Base-by-base conservation (phyloP, 1,284 basidiomycete species). In the Peniophora sp. region DNA sequence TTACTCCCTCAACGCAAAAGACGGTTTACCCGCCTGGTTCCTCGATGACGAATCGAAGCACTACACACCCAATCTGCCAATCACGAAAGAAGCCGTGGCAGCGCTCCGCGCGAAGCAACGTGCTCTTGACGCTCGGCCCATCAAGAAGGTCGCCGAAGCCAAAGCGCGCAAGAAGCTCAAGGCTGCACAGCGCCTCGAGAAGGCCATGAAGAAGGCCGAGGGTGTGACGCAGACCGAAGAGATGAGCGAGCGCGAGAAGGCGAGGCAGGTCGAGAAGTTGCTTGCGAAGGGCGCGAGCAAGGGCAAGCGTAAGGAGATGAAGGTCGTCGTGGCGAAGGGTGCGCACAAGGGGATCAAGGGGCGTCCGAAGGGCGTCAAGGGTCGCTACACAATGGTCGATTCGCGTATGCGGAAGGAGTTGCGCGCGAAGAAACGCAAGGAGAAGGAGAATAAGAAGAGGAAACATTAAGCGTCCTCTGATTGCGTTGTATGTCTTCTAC, bases 111-210 rank as follows among this genome's bases (percentile, higher is more conserved):
- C 90, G 15, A 92, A 88, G 64, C 92, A 97, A 71, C 86, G 95
- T 22, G 92, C 93, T 3, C 75, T 99, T 45, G 94, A 99, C 64
- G 95, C 96, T 2, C 83, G 97, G 12, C 97, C 97, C 15, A 99
- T 99, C 72, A 99, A 98, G 74, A 99, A 99, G 76, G 79, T 99
- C 11, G 97, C 96, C 17, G 97, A 99, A 72, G 97, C 97, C 42
- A 99, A 99, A 70, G 94, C 92, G 35, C 80, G 97, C 55, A 99
- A 99, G 73, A 99, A 99, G 75, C 72, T 91, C 66, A 92, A 88
- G 69, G 91, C 93, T 3, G 78, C 82, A 18, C 87, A 92, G 60
- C 75, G 85, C 47, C 71, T 98, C 18, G 92, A 97, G 60, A 96
- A 93, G 68, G 92, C 92, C 14, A 85, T 93, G 79, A 94, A 91